Conservation (phyloP, 176 grass and related monocot genomes). For the Juncus effusus region DNA sequence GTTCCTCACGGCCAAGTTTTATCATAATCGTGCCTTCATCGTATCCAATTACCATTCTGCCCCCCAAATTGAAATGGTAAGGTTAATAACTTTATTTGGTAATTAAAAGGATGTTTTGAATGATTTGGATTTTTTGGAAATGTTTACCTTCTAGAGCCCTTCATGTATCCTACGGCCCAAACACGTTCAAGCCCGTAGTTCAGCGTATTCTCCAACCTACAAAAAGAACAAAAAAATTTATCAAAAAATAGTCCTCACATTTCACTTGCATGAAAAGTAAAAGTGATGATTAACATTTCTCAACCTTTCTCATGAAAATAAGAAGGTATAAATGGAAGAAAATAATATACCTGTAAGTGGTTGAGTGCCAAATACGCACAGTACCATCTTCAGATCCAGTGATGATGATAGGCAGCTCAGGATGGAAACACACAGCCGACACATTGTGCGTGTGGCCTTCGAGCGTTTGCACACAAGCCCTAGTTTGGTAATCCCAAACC, state of each 20-base stretch:
- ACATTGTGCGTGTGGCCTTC: constrained; percentile 98
- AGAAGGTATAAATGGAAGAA: not conserved
- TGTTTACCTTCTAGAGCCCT: constrained; percentile 91
- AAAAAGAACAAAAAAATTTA: constrained; percentile 27
- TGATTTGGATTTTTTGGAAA: not conserved
- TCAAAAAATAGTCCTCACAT: constrained; percentile 16
- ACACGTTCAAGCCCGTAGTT: constrained; percentile 98
- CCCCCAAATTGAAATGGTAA: constrained; percentile 16
- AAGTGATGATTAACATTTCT: not conserved
- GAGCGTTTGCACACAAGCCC: constrained; percentile 96
- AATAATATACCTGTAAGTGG: constrained; percentile 77
- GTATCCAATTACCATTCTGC: constrained; percentile 95
- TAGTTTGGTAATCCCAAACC: constrained; percentile 99
- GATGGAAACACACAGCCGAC: constrained; percentile 97
- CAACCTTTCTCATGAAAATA: not conserved
- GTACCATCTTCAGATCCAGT: constrained; percentile 98
- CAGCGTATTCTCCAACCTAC: constrained; percentile 93
- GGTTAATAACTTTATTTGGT: constrained; percentile 3
- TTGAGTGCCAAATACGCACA: constrained; percentile 94
- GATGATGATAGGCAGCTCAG: constrained; percentile 97
- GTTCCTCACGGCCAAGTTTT: constrained; percentile 97
- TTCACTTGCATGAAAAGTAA: not conserved
- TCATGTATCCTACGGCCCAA: constrained; percentile 94
- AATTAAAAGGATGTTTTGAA: too few relatives aligned
- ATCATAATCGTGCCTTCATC: constrained; percentile 98